Evolutionary conservation across 768 basidiomycete species (phyloP), one percentile per base, ranked within the genome.

Genomic region (Leccinum subtestaceum): DNA sequence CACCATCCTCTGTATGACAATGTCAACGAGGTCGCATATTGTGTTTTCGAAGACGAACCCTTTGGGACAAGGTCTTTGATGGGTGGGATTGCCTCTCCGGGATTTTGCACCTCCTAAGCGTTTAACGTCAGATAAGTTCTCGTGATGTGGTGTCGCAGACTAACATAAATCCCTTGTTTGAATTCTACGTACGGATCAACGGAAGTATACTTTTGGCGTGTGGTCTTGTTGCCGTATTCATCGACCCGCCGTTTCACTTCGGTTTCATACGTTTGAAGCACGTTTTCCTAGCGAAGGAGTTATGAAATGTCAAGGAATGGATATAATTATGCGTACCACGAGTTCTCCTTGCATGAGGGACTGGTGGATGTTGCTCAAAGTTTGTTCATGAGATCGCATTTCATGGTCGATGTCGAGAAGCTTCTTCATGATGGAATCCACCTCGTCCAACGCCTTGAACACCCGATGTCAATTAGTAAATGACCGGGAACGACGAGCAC

Each of bases 181-280:
- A 91, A 93, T 19, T 76, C 67, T 13, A 72, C 65, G 64, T 93
- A 95, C 23, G 76, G 71, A 0, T 83, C 77, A 52, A 77, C 74
- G 51, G 87, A 87, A 15, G 80, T 81, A 67, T 93, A 95, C 69
- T 88, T 93, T 71, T 95, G 90, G 9, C 93, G 83, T 7, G 84
- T 76, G 0, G 92, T 93, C 74, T 84, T 84, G 29, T 67, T 68
- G 2, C 75, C 63, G 69, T 91, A 89, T 29, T 75, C 76, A 6
- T 80, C 74, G 46, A 80, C 67, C 43, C 69, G 71, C 15, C 69
- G 70, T 51, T 78, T 69, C 0, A 85, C 76, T n/a, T 71, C 79
- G 23, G 64, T 64, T 51, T 81, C 70, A 65, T 91, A 95, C 29
- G 63, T 68, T 9, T 79, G 76, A 7, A 82, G 68, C 8, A 81